These are phyloP conservation scores for Fusarium odoratissimum DNA, from an alignment of 2,329 filamentous ascomycete genomes.

Conservation along the genomic window DNA sequence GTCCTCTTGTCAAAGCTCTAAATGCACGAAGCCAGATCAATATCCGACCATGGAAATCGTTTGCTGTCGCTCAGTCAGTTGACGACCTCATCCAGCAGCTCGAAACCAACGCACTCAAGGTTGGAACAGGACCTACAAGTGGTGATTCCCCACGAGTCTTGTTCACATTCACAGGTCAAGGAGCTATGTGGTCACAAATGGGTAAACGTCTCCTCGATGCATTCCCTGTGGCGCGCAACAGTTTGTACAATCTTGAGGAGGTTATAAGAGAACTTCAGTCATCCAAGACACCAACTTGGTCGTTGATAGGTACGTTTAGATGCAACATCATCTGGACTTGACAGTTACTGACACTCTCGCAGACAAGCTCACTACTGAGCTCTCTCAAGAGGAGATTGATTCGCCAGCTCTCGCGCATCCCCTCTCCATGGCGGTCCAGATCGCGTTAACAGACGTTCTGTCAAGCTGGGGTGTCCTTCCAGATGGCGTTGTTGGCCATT, in stretches of 20 bases:
- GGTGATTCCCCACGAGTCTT: slow-evolving; percentile 6
- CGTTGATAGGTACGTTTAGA: slow-evolving; percentile 17
- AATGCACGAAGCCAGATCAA: slow-evolving; percentile 39
- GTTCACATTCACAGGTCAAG: slow-evolving; percentile 37
- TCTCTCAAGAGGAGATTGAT: slow-evolving; percentile 32
- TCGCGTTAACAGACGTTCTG: slow-evolving; percentile 34
- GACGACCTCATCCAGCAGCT: slow-evolving; percentile 33
- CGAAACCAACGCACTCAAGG: slow-evolving; percentile 33
- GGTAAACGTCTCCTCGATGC: slow-evolving; percentile 36
- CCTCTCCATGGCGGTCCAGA: slow-evolving; percentile 36
- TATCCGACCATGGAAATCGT: slow-evolving; percentile 39
- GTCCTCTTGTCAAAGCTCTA: slow-evolving; percentile 30
- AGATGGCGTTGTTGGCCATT: slow-evolving; percentile 39
- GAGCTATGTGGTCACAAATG: slow-evolving; percentile 41
- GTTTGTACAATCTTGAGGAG: slow-evolving; percentile 29
- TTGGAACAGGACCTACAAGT: slow-evolving; percentile 14
- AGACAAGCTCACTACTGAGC: slow-evolving; percentile 34
- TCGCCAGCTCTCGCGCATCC: slow-evolving; percentile 34
- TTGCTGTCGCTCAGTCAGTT: slow-evolving; percentile 35
- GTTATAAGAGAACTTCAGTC: slow-evolving; percentile 26
- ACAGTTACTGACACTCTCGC: not conserved
- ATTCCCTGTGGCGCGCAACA: slow-evolving; percentile 38
- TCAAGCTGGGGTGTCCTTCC: slow-evolving; percentile 36
- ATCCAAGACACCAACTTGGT: slow-evolving; percentile 15
- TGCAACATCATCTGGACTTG: fast-evolving